A percentile compares a stretch with the other conserved stretches of the same genome.
phyloP scores from a whole-genome alignment of 1,284 basidiomycete species.

The Sanguinoderma infundibulare region DNA sequence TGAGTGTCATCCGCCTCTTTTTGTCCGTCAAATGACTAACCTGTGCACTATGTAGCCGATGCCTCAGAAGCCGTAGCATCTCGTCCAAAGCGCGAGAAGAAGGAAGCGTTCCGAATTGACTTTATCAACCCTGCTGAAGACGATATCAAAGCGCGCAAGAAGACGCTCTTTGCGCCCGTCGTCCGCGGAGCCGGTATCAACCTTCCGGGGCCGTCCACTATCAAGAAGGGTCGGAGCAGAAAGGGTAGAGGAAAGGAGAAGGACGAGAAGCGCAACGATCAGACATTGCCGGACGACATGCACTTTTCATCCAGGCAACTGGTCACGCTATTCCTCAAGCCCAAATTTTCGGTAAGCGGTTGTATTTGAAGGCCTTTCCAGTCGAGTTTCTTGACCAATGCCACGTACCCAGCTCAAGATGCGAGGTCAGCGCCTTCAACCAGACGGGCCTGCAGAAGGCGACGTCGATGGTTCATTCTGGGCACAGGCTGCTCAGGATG shows the following conservation, averaged over 20 bases:
- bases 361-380: conserved; percentile 36
- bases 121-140: conserved; percentile 72
- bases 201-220: conserved; percentile 58
- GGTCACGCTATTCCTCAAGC: conserved; percentile 93
- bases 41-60: conserved; percentile 46
- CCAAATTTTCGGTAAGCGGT: conserved; percentile 78
- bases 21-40: background rate
- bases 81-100: conserved; percentile 75
- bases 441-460: conserved; percentile 69
- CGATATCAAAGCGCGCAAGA: conserved; percentile 71
- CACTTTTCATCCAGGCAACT: conserved; percentile 93
- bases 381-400: background rate
- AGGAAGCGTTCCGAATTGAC: conserved; percentile 89
- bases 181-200: conserved; percentile 69
- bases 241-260: conserved; percentile 50
- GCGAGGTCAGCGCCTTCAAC: conserved; percentile 67
- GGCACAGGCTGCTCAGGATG: conserved; percentile 85
- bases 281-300: conserved; percentile 94
- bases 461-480: conserved; percentile 95
- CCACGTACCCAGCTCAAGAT: conserved; percentile 66
- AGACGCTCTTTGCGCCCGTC: conserved; percentile 83
- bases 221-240: conserved; percentile 43
- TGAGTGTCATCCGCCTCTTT: conserved; percentile 41
- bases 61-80: conserved; percentile 48
- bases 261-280: conserved; percentile 71